Evolutionary conservation across 176 grass and related monocot species (phyloP).

Genomic region (Hordeum marinum): DNA sequence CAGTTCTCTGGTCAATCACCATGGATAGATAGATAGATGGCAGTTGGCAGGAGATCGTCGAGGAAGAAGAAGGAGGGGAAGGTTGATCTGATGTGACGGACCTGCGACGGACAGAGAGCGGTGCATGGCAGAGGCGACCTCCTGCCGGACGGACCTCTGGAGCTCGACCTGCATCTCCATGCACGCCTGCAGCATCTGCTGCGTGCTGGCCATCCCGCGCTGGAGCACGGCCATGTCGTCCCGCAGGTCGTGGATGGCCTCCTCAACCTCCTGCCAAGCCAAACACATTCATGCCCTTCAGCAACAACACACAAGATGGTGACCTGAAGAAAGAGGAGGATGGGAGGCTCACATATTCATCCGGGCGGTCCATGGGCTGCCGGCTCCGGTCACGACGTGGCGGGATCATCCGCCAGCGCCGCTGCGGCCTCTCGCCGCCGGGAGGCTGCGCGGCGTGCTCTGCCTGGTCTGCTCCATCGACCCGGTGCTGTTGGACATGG

Average conservation of each 20-base stretch:
- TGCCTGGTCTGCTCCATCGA: too few species aligned
- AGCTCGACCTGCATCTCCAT: constrained; percentile 98
- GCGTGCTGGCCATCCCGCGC: constrained; percentile 64
- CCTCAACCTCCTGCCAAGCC: constrained; percentile 71
- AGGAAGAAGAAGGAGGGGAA: not conserved
- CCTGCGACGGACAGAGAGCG: constrained; percentile 34
- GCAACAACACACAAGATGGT: not conserved
- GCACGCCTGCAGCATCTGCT: constrained; percentile 72
- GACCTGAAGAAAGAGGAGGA: too few species aligned
- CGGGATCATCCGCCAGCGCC: not conserved
- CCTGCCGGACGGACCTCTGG: constrained; percentile 74
- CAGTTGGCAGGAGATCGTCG: not conserved
- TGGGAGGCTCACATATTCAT: constrained; percentile 34
- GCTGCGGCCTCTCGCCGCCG: not conserved
- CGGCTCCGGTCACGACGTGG: constrained; percentile 36
- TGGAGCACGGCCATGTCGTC: constrained; percentile 69
- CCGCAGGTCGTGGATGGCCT: constrained; percentile 67
- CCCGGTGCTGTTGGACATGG: too few species aligned
- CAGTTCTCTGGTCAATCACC: not conserved
- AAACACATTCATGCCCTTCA: not conserved
- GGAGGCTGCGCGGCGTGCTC: not conserved
- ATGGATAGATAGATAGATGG: not conserved
- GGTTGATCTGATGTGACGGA: not conserved
- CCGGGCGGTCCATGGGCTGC: not conserved
- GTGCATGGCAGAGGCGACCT: constrained; percentile 80